Evolutionary conservation across 345 rosid species (phyloP).

Genomic region (Acer saccharum): DNA sequence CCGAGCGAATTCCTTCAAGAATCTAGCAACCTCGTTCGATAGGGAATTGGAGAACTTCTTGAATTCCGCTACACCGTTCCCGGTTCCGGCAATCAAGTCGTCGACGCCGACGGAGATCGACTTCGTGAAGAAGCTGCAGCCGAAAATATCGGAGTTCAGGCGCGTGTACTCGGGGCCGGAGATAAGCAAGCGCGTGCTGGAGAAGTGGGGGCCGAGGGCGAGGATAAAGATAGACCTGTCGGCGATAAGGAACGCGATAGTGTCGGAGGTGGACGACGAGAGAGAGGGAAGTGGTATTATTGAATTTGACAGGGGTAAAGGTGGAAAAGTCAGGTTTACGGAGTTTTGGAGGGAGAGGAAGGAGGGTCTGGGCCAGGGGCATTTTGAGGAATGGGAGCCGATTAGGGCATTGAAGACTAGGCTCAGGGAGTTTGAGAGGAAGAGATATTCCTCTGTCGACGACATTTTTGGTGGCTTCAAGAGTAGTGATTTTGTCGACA

Average conservation of each 20-base stretch:
- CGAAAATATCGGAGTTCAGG: conserved; percentile 84
- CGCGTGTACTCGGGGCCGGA: conserved; percentile 94
- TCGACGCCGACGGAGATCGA: conserved; percentile 62
- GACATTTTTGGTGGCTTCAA: conserved; percentile 74
- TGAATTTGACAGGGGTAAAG: conserved; percentile 50
- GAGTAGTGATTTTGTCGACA: conserved; percentile 78
- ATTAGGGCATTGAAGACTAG: conserved; percentile 70
- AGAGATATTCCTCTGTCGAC: conserved; percentile 43
- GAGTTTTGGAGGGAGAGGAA: conserved; percentile 55
- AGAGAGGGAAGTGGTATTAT: conserved; percentile 37
- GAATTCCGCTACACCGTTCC: conserved; percentile 64
- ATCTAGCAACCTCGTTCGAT: conserved; percentile 82
- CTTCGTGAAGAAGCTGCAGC: conserved; percentile 85
- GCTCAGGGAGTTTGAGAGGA: conserved; percentile 81
- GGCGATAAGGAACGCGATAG: conserved; percentile 75
- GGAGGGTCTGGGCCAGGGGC: conserved; percentile 33
- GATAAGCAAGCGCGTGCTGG: conserved; percentile 79
- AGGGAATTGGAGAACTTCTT: conserved; percentile 85
- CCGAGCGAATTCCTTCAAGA: conserved; percentile 87
- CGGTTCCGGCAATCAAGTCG: conserved; percentile 43
- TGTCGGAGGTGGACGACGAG: conserved; percentile 55
- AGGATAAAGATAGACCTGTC: conserved; percentile 78
- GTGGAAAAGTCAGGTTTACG: conserved; percentile 45
- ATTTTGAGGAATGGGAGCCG: conserved; percentile 76
- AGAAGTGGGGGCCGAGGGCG: conserved; percentile 80